phyloP scores from a whole-genome alignment of 2,329 filamentous ascomycete genomes.

The Alternaria sp. region DNA sequence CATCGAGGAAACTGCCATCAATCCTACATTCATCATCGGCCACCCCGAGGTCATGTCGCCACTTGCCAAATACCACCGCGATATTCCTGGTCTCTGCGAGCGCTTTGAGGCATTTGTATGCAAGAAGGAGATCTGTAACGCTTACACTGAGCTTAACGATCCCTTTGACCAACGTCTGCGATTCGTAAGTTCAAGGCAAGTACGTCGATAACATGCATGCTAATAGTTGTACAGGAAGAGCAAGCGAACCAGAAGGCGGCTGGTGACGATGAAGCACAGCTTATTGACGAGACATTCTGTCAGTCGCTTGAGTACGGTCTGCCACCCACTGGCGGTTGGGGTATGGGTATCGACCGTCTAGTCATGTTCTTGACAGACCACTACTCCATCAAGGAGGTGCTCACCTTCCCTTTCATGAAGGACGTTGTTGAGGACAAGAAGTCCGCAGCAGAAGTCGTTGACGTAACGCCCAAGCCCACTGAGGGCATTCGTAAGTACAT shows the following conservation, averaged over 20 bases:
- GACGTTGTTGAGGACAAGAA: conserved; percentile 58
- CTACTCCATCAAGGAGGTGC: conserved; percentile 94
- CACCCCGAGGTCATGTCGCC: conserved; percentile 90
- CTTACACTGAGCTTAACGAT: conserved; percentile 97
- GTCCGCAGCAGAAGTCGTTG: conserved; percentile 70
- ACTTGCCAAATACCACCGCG: conserved; percentile 92
- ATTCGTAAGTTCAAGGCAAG: conserved; percentile 63
- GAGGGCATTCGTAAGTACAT: conserved; percentile 64
- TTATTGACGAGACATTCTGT: conserved; percentile 95
- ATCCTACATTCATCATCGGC: conserved; percentile 90
- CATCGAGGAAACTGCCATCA: conserved; percentile 92
- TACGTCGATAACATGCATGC: conserved; percentile 2
- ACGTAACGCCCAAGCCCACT: conserved; percentile 65
- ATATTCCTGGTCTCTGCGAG: conserved; percentile 83
- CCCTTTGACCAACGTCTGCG: conserved; percentile 84
- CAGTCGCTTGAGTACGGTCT: conserved; percentile 88
- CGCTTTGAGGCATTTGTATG: conserved; percentile 97
- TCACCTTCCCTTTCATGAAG: conserved; percentile 99
- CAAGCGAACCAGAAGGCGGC: conserved; percentile 91
- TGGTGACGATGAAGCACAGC: conserved; percentile 95
- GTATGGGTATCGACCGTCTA: conserved; percentile 92
- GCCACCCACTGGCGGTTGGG: conserved; percentile 92
- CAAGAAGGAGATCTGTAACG: conserved; percentile 97
- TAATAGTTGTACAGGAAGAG: conserved; percentile 64
- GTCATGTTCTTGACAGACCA: conserved; percentile 97